Evolutionary conservation across 805 yeast species (phyloP).

Genomic region (Pichia membranifaciens): DNA sequence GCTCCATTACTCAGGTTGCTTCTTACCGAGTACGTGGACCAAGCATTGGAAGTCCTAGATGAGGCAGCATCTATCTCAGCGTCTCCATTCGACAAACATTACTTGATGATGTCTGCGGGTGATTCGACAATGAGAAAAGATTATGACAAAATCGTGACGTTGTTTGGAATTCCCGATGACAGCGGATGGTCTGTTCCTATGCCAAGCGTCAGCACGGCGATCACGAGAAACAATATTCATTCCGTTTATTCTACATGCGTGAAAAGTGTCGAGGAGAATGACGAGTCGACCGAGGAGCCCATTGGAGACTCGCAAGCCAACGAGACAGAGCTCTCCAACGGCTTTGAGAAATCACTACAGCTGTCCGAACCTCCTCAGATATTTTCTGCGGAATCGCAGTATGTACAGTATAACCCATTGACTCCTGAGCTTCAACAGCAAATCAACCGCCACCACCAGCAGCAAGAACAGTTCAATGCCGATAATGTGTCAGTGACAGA

Average conservation of each 20-base stretch:
- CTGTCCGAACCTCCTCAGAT: slow-evolving; percentile 6
- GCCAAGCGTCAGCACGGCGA: slow-evolving; percentile 87
- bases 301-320: slow-evolving; percentile 1
- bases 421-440: slow-evolving; percentile 24
- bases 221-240: slow-evolving; percentile 88
- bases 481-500: slow-evolving; percentile 51
- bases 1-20: slow-evolving; percentile 79
- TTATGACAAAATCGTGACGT: slow-evolving; percentile 77
- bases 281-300: not conserved
- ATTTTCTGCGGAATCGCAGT: slow-evolving; percentile 17
- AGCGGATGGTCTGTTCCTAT: slow-evolving; percentile 97
- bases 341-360: slow-evolving; percentile 1
- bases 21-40: slow-evolving; percentile 81
- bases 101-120: slow-evolving; percentile 86
- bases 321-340: not conserved
- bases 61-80: slow-evolving; percentile 83
- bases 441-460: slow-evolving; percentile 21
- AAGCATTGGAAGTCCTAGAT: slow-evolving; percentile 85
- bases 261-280: slow-evolving; percentile 31
- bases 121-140: slow-evolving; percentile 71
- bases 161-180: slow-evolving; percentile 92
- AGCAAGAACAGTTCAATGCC: slow-evolving; percentile 20
- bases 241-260: slow-evolving; percentile 89
- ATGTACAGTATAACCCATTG: slow-evolving; percentile 31
- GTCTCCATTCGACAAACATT: slow-evolving; percentile 84